Percentiles rank a stretch among this genome's conserved stretches.
These are phyloP conservation scores for Buxus sempervirens DNA, from an alignment of 164 flowering plant species.

Conservation along the genomic window DNA sequence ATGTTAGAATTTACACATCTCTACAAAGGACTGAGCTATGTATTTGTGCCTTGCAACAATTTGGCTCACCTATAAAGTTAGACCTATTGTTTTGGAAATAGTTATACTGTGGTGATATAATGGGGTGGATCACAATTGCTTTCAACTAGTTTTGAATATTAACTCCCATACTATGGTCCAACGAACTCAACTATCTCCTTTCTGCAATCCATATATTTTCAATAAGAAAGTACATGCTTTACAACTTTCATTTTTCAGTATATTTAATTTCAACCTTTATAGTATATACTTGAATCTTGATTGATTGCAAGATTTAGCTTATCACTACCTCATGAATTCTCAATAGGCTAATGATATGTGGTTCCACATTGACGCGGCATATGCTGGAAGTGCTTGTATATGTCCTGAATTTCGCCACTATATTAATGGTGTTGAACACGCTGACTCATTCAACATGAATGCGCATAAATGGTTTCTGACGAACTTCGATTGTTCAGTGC, in stretches of 20 bases:
- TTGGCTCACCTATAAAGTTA: neutral
- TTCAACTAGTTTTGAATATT: neutral
- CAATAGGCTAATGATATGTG: constrained; percentile 63
- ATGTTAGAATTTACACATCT: too few relatives aligned
- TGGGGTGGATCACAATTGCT: neutral
- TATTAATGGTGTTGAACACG: constrained; percentile 82
- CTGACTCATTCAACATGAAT: constrained; percentile 92
- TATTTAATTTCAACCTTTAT: neutral
- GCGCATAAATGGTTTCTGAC: constrained; percentile 96
- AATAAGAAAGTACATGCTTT: too few relatives aligned
- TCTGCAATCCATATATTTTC: too few relatives aligned
- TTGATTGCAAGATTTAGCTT: neutral
- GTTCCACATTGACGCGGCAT: constrained; percentile 95
- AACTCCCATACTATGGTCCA: neutral
- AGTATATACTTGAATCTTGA: neutral
- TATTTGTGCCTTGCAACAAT: neutral
- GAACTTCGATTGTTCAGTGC: constrained; percentile 86
- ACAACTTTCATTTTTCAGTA: too few relatives aligned
- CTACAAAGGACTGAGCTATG: neutral
- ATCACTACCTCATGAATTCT: constrained; percentile 8
- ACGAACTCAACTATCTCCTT: too few relatives aligned
- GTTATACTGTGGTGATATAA: neutral
- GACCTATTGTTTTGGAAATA: neutral
- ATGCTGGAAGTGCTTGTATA: constrained; percentile 97
- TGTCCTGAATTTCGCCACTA: constrained; percentile 86